These are phyloP conservation scores for Xanthoconium purpureum DNA, from an alignment of 768 basidiomycete genomes.

Conservation along the genomic window DNA sequence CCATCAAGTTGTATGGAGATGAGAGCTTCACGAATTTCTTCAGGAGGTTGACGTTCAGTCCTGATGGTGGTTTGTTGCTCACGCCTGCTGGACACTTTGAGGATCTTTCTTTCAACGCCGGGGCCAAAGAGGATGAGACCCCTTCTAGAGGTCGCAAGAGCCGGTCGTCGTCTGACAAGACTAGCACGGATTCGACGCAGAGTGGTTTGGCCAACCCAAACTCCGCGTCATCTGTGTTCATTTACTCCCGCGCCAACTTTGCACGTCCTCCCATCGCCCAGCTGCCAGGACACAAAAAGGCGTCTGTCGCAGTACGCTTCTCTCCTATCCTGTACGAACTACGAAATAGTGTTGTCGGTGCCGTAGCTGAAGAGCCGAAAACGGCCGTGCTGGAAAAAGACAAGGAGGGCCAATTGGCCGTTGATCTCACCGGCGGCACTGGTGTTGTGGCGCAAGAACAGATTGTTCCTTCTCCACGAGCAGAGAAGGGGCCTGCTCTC, in stretches of 20 bases:
- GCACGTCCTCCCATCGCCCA: slow-evolving; percentile 90
- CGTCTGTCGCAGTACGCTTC: slow-evolving; percentile 91
- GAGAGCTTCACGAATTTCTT: slow-evolving; percentile 96
- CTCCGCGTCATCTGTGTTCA: slow-evolving; percentile 73
- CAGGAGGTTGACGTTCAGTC: slow-evolving; percentile 87
- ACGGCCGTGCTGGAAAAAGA: slow-evolving; percentile 68
- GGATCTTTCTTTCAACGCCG: slow-evolving; percentile 64
- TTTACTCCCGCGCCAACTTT: slow-evolving; percentile 95
- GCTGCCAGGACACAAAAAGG: slow-evolving; percentile 93
- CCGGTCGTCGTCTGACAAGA: slow-evolving; percentile 44
- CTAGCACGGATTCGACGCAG: slow-evolving; percentile 25
- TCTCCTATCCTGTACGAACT: slow-evolving; percentile 92
- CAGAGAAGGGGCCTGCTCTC: slow-evolving; percentile 18
- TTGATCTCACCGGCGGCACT: slow-evolving; percentile 53
- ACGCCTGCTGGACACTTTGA: slow-evolving; percentile 98
- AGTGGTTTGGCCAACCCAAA: slow-evolving; percentile 33
- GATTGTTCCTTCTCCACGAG: slow-evolving; percentile 5
- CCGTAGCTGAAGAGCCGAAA: slow-evolving; percentile 41
- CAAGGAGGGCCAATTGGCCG: slow-evolving; percentile 54
- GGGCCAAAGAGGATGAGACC: slow-evolving; percentile 35
- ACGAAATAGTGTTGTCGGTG: slow-evolving; percentile 51
- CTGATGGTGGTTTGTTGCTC: slow-evolving; percentile 88
- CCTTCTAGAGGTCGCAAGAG: slow-evolving; percentile 59
- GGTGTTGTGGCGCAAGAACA: slow-evolving; percentile 12
- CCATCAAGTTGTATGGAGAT: slow-evolving; percentile 88